Base-by-base conservation (phyloP, 805 yeast genomes). In the Ogataea salicorniae region DNA sequence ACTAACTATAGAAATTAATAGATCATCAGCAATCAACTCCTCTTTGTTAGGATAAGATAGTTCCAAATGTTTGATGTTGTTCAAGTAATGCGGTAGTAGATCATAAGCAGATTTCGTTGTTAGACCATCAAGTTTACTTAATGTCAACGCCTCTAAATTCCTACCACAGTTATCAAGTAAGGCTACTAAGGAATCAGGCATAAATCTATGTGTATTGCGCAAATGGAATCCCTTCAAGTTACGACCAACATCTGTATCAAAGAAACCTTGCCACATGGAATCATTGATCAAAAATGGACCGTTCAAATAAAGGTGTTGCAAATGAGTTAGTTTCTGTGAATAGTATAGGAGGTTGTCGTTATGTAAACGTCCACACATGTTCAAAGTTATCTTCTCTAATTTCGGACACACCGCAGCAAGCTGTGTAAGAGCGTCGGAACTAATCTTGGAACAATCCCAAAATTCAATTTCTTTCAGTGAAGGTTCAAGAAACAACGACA, bases 341-440 rank as follows among this genome's bases (percentile, higher is more conserved):
- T 77, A 79, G 60, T 88, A 85, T 16, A 71, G 61, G 49, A 94
- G 63, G 48, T 85, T 84, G 52, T 84, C 90, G 61, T 87, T 87
- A 56, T 85, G 89, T 37, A 94, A 68, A 56, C 87, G 91, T 5
- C 99, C 99, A 71, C 98, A 92, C 97, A 91, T 92, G 49, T 81
- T 80, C 40, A 94, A 69, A 0, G 83, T 83, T 39, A 94, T 63
- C 1, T 72, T 64, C 53, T 77, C 81, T 4, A 94, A 51, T 26
- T 83, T 73, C 0, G 97, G 96, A 55, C 96, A 87, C 61, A 70
- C 84, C 0, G 95, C 73, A 0, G 91, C 90, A 36, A 94, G 79
- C 53, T 80, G 74, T 56, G 78, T 76, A 51, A 83, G 75, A 0
- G 94, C 77, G 50, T 78, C 84, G 37, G 76, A 74, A 22, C 80